These are phyloP conservation scores for Colletotrichum trifolii DNA, from an alignment of 2,329 filamentous ascomycete genomes.

Conservation along the genomic window DNA sequence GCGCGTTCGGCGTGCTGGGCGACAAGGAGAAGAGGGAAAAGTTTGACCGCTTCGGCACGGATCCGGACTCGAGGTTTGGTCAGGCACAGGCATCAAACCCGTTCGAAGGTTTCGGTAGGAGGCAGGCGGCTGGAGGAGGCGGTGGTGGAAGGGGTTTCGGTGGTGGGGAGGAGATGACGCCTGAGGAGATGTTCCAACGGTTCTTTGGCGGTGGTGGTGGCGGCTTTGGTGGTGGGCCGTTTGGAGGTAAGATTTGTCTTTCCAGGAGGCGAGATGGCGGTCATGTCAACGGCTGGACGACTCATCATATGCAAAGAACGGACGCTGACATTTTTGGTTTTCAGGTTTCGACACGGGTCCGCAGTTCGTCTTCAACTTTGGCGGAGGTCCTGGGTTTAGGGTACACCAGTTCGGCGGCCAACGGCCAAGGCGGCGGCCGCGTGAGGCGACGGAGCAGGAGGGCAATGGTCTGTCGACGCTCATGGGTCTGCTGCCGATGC, in stretches of 20 bases:
- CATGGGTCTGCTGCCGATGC: constrained; percentile 83
- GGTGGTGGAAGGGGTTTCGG: constrained; percentile 66
- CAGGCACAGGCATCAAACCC: constrained; percentile 70
- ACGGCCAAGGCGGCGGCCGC: constrained; percentile 80
- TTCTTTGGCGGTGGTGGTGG: constrained; percentile 89
- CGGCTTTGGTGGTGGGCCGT: constrained; percentile 69
- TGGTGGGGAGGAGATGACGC: constrained; percentile 93
- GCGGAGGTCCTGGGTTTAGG: constrained; percentile 88
- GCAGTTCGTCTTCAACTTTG: constrained; percentile 95
- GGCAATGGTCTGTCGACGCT: constrained; percentile 68
- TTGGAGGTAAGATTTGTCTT: constrained; percentile 51
- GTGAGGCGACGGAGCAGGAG: constrained; percentile 66
- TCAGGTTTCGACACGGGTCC: constrained; percentile 79
- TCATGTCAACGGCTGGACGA: neutral
- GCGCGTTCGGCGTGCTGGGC: constrained; percentile 91
- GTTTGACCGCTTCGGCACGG: constrained; percentile 89
- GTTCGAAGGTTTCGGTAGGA: constrained; percentile 70
- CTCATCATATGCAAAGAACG: neutral
- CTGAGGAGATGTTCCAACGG: constrained; percentile 95
- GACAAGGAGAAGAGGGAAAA: constrained; percentile 93
- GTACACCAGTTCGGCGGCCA: constrained; percentile 95
- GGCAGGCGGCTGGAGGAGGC: constrained; percentile 55
- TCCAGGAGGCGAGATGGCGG: neutral
- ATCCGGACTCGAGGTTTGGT: constrained; percentile 89
- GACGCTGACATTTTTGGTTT: constrained; percentile 14